Evolutionary conservation across 345 rosid species (phyloP).

Genomic region (Citrus unshiu): DNA sequence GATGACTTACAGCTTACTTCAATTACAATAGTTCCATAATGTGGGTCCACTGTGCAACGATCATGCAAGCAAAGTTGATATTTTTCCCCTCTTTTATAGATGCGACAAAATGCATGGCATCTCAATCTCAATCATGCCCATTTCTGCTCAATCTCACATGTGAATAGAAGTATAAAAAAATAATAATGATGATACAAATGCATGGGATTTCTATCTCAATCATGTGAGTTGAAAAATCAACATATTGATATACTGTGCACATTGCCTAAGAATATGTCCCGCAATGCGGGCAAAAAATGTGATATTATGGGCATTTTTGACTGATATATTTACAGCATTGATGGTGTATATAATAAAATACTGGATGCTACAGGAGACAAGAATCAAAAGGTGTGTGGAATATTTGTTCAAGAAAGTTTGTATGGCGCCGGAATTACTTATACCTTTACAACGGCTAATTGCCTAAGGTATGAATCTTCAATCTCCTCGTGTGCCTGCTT

Average conservation of each 20-base stretch:
- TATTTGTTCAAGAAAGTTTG: constrained; percentile 35
- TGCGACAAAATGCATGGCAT: not conserved
- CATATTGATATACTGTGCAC: not conserved
- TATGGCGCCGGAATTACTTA: constrained; percentile 43
- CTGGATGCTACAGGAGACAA: constrained; percentile 32
- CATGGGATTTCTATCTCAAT: not conserved
- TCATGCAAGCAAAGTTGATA: not conserved
- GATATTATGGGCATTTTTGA: not conserved
- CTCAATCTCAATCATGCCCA: not conserved
- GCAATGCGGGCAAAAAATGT: not conserved
- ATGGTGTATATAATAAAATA: not conserved
- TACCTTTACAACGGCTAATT: constrained; percentile 42
- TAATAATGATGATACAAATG: not conserved
- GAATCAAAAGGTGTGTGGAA: constrained; percentile 27
- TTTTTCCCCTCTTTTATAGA: not conserved
- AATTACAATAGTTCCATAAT: not conserved
- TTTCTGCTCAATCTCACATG: not conserved
- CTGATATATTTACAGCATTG: not conserved
- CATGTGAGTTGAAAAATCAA: not conserved
- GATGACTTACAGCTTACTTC: not conserved
- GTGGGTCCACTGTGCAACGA: not conserved
- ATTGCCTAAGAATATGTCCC: not conserved
- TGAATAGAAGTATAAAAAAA: not conserved
- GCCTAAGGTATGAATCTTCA: constrained; percentile 38
- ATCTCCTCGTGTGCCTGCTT: not conserved